These are phyloP conservation scores for Crithidia brevicula DNA, from an alignment of 208 protist genomes.

Conservation along the genomic window DNA sequence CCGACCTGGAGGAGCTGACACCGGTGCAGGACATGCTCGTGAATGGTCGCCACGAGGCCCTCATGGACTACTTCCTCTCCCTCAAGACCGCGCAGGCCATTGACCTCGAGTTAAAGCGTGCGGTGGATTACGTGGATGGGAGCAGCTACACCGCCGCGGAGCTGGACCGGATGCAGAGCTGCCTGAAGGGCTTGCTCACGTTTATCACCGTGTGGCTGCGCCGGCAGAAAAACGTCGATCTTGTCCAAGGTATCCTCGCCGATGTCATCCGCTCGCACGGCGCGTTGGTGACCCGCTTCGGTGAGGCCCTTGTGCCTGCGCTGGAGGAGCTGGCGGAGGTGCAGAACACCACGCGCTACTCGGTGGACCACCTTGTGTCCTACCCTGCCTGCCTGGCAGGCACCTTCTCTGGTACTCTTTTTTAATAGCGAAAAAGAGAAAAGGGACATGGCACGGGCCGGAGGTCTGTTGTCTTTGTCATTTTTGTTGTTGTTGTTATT, in stretches of 20 bases:
- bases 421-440: too few relatives aligned
- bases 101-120: constrained; percentile 76
- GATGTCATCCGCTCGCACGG: constrained; percentile 69
- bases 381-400: constrained; percentile 73
- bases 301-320: constrained; percentile 41
- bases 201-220: constrained; percentile 69
- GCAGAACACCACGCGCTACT: constrained; percentile 72
- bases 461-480: too few relatives aligned
- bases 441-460: too few relatives aligned
- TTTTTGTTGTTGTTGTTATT: constrained; percentile 7
- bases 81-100: constrained; percentile 69
- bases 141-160: constrained; percentile 69
- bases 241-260: constrained; percentile 83
- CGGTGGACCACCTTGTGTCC: constrained; percentile 72
- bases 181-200: constrained; percentile 48
- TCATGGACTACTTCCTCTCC: constrained; percentile 59
- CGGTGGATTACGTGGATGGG: constrained; percentile 73
- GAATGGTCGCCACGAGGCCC: constrained; percentile 51
- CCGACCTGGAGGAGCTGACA: constrained; percentile 49
- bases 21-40: constrained; percentile 74
- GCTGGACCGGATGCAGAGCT: constrained; percentile 54
- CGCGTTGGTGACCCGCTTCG: constrained; percentile 63
- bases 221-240: constrained; percentile 68
- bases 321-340: constrained; percentile 59
- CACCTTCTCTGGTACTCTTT: constrained; percentile 65